These are phyloP conservation scores for Sodiomyces alkalinus DNA, from an alignment of 2,329 filamentous ascomycete genomes.

Conservation along the genomic window DNA sequence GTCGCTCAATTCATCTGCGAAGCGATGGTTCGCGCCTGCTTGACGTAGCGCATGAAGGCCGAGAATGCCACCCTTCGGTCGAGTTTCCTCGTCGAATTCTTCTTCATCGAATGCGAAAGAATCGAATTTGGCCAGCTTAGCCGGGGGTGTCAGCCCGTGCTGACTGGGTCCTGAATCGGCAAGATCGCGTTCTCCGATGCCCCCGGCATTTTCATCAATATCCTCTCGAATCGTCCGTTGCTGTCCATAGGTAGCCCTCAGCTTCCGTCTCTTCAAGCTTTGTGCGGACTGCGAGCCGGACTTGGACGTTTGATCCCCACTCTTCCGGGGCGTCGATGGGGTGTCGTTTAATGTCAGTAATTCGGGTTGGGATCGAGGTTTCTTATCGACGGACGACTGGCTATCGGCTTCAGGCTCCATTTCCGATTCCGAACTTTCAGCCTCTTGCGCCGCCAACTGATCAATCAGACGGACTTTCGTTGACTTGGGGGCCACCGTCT, in stretches of 20 bases:
- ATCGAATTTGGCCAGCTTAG: constrained; percentile 4
- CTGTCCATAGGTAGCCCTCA: constrained; percentile 6
- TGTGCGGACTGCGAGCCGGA: constrained; percentile 3
- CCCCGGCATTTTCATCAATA: constrained; percentile 8
- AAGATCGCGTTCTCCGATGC: constrained; percentile 6
- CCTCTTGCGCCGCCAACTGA: constrained; percentile 6
- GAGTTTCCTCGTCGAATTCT: constrained; percentile 24
- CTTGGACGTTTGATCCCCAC: constrained; percentile 3
- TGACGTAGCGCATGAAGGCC: constrained; percentile 52
- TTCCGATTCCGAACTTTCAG: constrained; percentile 5
- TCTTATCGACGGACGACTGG: not conserved
- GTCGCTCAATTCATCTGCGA: constrained; percentile 51
- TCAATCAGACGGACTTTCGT: constrained; percentile 7
- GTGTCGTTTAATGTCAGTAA: not conserved
- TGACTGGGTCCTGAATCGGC: not conserved
- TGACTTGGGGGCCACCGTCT: not conserved
- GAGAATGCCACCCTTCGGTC: constrained; percentile 35
- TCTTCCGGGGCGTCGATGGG: constrained; percentile 2
- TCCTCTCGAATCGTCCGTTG: constrained; percentile 19
- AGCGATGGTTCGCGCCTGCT: constrained; percentile 50
- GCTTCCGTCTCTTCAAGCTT: constrained; percentile 4
- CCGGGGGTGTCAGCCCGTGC: constrained; percentile 4
- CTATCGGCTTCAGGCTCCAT: not conserved
- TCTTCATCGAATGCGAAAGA: constrained; percentile 23
- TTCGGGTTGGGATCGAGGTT: no score